Percentiles rank a stretch among this genome's conserved stretches.
These are phyloP conservation scores for Fraxinus velutina DNA, from an alignment of 305 asterid species.

Conservation along the genomic window DNA sequence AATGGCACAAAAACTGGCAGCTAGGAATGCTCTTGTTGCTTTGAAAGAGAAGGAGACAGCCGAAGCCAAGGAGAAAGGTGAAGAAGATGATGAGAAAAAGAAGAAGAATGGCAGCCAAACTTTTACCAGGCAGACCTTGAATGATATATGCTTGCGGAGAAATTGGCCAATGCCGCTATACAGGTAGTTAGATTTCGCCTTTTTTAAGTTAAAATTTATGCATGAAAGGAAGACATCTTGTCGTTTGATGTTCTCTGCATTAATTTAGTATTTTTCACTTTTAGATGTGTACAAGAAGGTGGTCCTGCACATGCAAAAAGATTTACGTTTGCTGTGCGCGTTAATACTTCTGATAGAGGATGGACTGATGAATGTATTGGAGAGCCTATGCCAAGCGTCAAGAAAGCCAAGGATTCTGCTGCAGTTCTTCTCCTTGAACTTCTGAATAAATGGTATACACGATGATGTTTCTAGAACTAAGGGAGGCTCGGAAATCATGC, in stretches of 20 bases:
- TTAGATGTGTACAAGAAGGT: constrained; percentile 79
- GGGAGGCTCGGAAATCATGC: background rate
- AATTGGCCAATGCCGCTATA: constrained; percentile 99
- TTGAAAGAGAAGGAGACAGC: constrained; percentile 77
- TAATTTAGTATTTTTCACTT: constrained; percentile 1
- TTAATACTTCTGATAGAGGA: constrained; percentile 81
- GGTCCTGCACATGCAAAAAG: constrained; percentile 98
- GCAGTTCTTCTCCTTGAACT: constrained; percentile 85
- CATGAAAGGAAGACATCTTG: background rate
- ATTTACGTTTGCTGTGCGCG: constrained; percentile 85
- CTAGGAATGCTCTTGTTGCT: constrained; percentile 85
- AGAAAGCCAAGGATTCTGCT: constrained; percentile 97
- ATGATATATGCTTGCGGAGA: constrained; percentile 84
- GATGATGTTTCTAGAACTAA: constrained; percentile 23
- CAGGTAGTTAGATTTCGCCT: constrained; percentile 40
- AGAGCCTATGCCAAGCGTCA: constrained; percentile 96
- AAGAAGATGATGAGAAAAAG: constrained; percentile 49
- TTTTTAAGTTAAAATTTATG: background rate
- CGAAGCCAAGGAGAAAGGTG: constrained; percentile 50
- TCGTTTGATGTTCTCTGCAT: background rate
- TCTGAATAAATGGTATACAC: constrained; percentile 61
- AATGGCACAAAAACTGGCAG: constrained; percentile 97
- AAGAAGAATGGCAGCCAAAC: constrained; percentile 73
- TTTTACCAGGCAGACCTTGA: constrained; percentile 91
- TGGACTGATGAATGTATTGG: constrained; percentile 96